Percentiles rank a stretch among this genome's conserved stretches.
Evolutionary conservation across 345 rosid genomes (phyloP).

Genomic region (Acer yangbiense): DNA sequence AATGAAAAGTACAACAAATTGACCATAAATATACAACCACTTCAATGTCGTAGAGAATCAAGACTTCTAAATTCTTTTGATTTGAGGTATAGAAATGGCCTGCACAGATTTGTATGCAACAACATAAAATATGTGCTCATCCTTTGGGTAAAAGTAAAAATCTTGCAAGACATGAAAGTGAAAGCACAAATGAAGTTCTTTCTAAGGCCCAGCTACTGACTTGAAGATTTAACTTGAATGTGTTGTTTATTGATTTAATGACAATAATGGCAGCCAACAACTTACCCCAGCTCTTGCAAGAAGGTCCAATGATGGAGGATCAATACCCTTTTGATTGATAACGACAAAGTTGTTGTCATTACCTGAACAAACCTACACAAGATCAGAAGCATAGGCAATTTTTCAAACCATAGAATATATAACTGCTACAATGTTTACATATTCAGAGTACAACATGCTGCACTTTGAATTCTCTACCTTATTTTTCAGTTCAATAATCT

Average conservation of each 20-base stretch:
- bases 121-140: neutral
- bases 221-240: neutral
- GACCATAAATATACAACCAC: neutral
- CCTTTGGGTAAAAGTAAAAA: neutral
- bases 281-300: constrained; percentile 98
- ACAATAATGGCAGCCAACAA: constrained; percentile 1
- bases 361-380: constrained; percentile 80
- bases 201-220: too few relatives aligned
- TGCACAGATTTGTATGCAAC: neutral
- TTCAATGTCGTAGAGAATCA: neutral
- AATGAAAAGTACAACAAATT: too few relatives aligned
- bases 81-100: neutral
- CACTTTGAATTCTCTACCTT: constrained; percentile 45
- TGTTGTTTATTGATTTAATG: neutral
- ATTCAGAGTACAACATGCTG: neutral
- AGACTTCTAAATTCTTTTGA: neutral
- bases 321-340: constrained; percentile 97
- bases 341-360: constrained; percentile 79
- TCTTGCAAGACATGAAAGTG: neutral
- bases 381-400: constrained; percentile 17
- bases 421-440: neutral
- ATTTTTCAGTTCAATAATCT: constrained; percentile 85
- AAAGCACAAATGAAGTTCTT: neutral
- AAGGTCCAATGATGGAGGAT: constrained; percentile 93
- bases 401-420: constrained; percentile 5